Evolutionary conservation across 495 filamentous ascomycete species (phyloP), one percentile per base, ranked within the genome.

Genomic region (Cudoniella acicularis): DNA sequence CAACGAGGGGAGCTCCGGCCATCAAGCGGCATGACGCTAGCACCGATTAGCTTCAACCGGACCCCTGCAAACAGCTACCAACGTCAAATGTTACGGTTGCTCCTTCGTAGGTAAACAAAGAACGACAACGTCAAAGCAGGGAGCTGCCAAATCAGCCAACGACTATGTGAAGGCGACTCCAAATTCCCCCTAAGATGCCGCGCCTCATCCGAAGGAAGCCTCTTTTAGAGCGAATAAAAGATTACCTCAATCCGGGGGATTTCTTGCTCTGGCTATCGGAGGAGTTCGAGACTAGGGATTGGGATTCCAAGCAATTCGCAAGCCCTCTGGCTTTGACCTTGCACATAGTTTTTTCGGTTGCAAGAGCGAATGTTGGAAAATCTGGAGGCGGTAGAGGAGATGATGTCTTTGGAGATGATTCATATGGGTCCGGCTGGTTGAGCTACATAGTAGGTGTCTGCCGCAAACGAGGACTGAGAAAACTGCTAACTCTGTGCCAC

Each of bases 241-340:
- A 85, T 48, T 85, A 85, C 69, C 76, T 98, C 27, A 91, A 98
- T 65, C 92, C 91, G 21, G 80, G 87, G 70, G 94, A 98, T 72
- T 88, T 91, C 69, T 76, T 94, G 36, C 81, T 98, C 20, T 93
- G 88, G 86, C 71, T 96, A 1, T 95, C 90, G 0, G 92, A 96
- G 65, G 88, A 93, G 72, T 78, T 97, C 58, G 91, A 96, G 67
- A 87, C 88, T 1, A 81, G 87, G 62, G 90, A 95, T 52, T 96
- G 90, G 89, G 88, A 96, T 64, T 87, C 92, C 58, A 88, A 90
- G 60, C 73, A 81, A 18, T 87, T 89, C 74, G 88, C 89, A 13
- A 79, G 82, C 1, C 82, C 88, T 30, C 75, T 96, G 23, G 94
- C 91, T 0, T 60, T 96, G 21, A 73, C 60, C 0, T 74, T 92